A percentile compares a stretch with the other conserved stretches of the same genome.
Conservation (phyloP, 352 stramenopile genomes). For the Globisporangium spiculum region DNA sequence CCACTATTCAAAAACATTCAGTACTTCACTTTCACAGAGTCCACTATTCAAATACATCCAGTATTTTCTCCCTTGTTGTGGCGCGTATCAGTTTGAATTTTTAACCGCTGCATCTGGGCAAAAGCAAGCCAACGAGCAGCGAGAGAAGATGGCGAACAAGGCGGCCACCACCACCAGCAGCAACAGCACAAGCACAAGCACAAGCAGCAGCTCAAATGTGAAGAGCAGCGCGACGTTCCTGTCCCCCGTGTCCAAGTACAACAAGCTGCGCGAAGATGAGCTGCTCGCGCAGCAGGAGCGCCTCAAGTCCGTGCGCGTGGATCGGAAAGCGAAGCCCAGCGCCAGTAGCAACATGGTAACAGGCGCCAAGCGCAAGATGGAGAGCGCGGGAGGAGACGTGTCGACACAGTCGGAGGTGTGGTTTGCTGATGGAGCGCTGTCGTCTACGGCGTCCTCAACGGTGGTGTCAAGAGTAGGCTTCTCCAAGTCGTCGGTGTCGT, state of each 20-base stretch:
- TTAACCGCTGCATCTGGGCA: not conserved
- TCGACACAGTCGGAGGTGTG: not conserved
- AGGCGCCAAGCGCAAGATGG: conserved; percentile 31
- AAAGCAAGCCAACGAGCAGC: not conserved
- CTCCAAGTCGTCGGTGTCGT: conserved; percentile 8
- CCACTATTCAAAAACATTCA: too few relatives aligned
- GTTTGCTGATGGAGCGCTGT: conserved; percentile 12
- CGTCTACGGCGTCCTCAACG: not conserved
- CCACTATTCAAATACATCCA: not conserved
- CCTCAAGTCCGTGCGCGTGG: conserved; percentile 23
- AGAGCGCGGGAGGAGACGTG: not conserved
- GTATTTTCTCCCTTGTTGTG: not conserved
- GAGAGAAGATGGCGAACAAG: not conserved
- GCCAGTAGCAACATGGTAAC: conserved; percentile 7
- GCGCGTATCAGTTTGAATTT: conserved; percentile 4
- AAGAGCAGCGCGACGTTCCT: conserved; percentile 17
- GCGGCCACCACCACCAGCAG: not conserved
- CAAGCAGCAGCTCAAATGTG: not conserved
- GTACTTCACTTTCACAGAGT: too few relatives aligned
- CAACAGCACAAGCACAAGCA: not conserved
- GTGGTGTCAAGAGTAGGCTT: not conserved
- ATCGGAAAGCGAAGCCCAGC: conserved; percentile 1
- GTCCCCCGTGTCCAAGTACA: conserved; percentile 35
- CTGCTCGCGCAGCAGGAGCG: conserved; percentile 25
- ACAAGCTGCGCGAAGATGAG: conserved; percentile 22